Conservation (phyloP, 768 basidiomycete genomes). For the Vararia minispora region DNA sequence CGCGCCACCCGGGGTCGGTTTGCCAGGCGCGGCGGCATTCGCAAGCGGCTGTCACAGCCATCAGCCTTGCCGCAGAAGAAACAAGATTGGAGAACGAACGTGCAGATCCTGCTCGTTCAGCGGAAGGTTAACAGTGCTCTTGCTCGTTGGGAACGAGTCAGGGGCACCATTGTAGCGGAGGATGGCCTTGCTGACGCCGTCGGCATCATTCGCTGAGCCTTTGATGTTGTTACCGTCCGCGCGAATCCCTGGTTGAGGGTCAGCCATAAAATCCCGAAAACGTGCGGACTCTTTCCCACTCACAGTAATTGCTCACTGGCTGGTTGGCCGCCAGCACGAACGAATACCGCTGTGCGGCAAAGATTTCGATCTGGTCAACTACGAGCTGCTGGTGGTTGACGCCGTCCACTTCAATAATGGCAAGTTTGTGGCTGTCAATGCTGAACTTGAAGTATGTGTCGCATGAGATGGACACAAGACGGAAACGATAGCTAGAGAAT, state of each 20-base stretch:
- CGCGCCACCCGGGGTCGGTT: slow-evolving; percentile 12
- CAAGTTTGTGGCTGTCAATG: slow-evolving; percentile 27
- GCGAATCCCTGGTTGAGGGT: slow-evolving; percentile 14
- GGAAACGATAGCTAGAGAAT: slow-evolving; percentile 13
- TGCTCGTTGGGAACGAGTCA: slow-evolving; percentile 19
- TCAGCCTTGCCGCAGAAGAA: too few relatives aligned
- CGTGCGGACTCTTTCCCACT: slow-evolving; percentile 6
- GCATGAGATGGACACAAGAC: slow-evolving; percentile 14
- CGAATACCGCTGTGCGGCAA: slow-evolving; percentile 21
- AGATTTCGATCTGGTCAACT: slow-evolving; percentile 32
- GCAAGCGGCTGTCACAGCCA: slow-evolving; percentile 8
- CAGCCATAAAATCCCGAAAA: not conserved
- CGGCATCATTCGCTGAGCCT: slow-evolving; percentile 16
- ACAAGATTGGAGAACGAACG: not conserved
- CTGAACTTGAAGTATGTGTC: slow-evolving; percentile 29
- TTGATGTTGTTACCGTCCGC: slow-evolving; percentile 16
- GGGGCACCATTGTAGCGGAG: slow-evolving; percentile 27
- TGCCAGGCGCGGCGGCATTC: slow-evolving; percentile 14
- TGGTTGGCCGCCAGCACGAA: slow-evolving; percentile 27
- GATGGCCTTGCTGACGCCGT: slow-evolving; percentile 27
- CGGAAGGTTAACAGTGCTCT: slow-evolving; percentile 10
- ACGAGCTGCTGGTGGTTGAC: slow-evolving; percentile 21
- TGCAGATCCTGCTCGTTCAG: slow-evolving; percentile 15
- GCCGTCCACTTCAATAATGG: slow-evolving; percentile 33
- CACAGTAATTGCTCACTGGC: slow-evolving; percentile 34